Percentiles rank a stretch among this genome's conserved stretches.
Evolutionary conservation across 176 grass and related monocot species (phyloP).

Genomic region (Otatea glauca): DNA sequence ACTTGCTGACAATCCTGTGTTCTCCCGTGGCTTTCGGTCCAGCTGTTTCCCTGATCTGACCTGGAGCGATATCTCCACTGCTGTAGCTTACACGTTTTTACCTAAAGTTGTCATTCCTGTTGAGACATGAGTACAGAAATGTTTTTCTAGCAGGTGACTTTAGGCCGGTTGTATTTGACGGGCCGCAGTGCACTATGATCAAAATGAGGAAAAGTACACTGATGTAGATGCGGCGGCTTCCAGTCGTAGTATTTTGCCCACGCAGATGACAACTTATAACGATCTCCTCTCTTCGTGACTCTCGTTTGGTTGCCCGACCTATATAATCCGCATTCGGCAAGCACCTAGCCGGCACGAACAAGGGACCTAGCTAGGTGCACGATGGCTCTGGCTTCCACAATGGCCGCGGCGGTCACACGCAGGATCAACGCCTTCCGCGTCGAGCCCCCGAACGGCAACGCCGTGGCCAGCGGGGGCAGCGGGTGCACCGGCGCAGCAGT

Average conservation of each 20-base stretch:
- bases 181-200: too few relatives aligned
- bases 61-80: background rate
- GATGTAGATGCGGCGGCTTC: background rate
- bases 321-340: conserved; percentile 28
- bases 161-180: conserved; percentile 31
- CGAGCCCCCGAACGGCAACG: background rate
- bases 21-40: conserved; percentile 34
- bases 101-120: conserved; percentile 1
- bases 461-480: background rate
- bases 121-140: background rate
- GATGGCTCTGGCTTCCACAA: background rate
- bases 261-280: background rate
- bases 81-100: conserved; percentile 1
- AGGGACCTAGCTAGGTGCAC: background rate
- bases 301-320: background rate
- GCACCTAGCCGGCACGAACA: background rate
- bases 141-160: background rate
- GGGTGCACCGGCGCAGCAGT: background rate
- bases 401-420: conserved; percentile 40
- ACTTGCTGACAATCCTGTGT: too few relatives aligned
- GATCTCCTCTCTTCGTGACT: background rate
- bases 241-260: conserved; percentile 40
- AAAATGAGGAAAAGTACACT: background rate
- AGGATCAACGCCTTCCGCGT: conserved; percentile 34
- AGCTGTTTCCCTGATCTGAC: conserved; percentile 20